Conservation (phyloP, 2,329 filamentous ascomycete genomes). For the Fusarium scirpi region DNA sequence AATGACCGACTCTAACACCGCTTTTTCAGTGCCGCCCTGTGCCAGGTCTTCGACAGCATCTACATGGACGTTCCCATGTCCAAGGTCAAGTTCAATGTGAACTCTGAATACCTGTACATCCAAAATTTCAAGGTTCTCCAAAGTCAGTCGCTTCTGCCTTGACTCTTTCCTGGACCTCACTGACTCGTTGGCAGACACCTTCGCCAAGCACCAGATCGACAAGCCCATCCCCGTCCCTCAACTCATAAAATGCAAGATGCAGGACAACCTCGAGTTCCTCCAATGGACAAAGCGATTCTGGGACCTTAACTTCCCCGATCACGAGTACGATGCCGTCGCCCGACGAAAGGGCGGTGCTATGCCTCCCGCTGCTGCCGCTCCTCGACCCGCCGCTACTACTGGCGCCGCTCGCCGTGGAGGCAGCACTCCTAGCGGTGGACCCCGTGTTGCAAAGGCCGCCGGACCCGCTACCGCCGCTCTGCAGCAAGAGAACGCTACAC, state of each 20-base stretch:
- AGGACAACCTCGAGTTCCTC: conserved; percentile 98
- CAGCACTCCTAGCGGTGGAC: conserved; percentile 70
- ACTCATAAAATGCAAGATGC: conserved; percentile 99
- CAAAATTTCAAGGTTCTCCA: conserved; percentile 99
- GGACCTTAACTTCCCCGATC: conserved; percentile 97
- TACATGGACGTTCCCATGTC: conserved; percentile 95
- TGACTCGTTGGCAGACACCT: conserved; percentile 70
- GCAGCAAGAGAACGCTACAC: conserved; percentile 84
- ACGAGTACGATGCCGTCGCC: conserved; percentile 92
- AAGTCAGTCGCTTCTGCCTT: conserved; percentile 68
- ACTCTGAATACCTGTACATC: conserved; percentile 95
- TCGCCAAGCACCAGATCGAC: conserved; percentile 88
- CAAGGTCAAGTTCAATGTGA: conserved; percentile 98
- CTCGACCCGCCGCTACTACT: conserved; percentile 62
- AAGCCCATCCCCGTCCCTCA: conserved; percentile 89
- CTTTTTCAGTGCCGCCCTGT: conserved; percentile 82
- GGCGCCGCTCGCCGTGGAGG: conserved; percentile 67
- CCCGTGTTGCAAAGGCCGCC: conserved; percentile 60
- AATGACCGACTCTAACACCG: conserved; percentile 28
- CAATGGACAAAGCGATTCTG: conserved; percentile 98
- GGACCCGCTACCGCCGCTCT: conserved; percentile 77
- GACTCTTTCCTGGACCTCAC: too few relatives aligned
- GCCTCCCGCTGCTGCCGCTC: conserved; percentile 62
- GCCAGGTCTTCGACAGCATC: conserved; percentile 98
- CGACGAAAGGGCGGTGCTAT: conserved; percentile 83